Conservation (phyloP, 257 asterid species). For the Nemophila menziesii region DNA sequence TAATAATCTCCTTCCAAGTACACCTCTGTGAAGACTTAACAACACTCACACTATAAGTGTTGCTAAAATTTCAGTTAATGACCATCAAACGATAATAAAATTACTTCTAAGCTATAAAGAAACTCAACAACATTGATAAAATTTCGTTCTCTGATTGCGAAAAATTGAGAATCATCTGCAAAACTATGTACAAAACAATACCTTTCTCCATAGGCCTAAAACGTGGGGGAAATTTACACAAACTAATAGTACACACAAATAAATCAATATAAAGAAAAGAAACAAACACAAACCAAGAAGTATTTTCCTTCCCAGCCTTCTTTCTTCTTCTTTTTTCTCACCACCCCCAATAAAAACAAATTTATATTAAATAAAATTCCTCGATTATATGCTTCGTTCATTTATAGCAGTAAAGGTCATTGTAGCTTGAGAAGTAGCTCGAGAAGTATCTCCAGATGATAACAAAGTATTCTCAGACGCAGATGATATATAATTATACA, state of each 20-base stretch:
- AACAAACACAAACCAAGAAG: neutral
- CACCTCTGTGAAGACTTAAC: no score
- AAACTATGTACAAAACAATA: neutral
- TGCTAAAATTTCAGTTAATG: no score
- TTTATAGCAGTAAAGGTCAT: conserved; percentile 24
- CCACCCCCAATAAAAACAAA: neutral
- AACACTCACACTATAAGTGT: no score
- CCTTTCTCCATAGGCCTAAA: neutral
- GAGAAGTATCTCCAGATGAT: conserved; percentile 41
- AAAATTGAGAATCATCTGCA: no score
- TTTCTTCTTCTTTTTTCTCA: no score
- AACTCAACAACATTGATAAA: no score
- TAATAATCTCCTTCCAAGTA: no score
- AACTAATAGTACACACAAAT: neutral
- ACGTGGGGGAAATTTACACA: neutral
- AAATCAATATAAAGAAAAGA: neutral
- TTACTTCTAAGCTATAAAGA: no score
- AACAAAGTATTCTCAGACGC: conserved; percentile 38
- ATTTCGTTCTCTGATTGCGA: no score
- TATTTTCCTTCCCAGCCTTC: neutral
- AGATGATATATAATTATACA: conserved; percentile 35
- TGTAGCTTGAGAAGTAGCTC: conserved; percentile 48
- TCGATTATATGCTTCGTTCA: conserved; percentile 16
- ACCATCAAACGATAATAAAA: no score
- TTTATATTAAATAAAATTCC: neutral